Base-by-base conservation (phyloP, 768 basidiomycete genomes). In the Leccinum truebloodii region DNA sequence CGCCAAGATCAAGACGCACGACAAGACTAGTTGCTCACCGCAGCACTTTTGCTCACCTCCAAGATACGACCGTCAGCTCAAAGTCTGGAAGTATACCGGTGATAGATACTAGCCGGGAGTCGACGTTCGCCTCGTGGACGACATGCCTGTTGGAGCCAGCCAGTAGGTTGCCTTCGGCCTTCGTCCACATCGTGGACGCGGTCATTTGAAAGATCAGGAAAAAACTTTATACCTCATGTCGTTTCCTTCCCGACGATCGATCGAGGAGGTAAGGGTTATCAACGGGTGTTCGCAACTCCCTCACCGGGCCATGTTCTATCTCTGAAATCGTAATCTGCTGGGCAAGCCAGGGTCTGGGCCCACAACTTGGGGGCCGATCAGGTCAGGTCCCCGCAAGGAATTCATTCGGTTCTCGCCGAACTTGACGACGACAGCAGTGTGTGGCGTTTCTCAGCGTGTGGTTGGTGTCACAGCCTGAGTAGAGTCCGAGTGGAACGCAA, bases 141-240 rank as follows among this genome's bases (percentile, higher is more conserved):
- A 61, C 66, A 66, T 65, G 57, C 66, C 26, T 30, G 18, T 14
- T 54, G 52, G 52, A 54, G 46, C 52, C 46, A 22, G 8, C 50
- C 26, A 65, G 51, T 41, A 49, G 34, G 44, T 30, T n/a, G 20
- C 32, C 20, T 14, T 10, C 1, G n/a, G 34, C 34, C 32, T 41
- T 30, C 10, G 30, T 30, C 32, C 61, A 35, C 32, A 50, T 16
- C 9, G 62, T 51, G 63, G 59, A 54, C 18, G 32, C 22, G 18
- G 44, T 6, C 26, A 48, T 20, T 20, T 20, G 22, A 54, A 58
- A 67, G 20, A 34, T 34, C 32, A 34, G 12, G 12, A 46, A 46
- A 46, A 46, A 46, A 46, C 62, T 34, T 54, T 64, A 55, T 44
- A 22, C 55, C 65, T 63, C 65, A 39, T 60, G 65, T 53, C 53